Evolutionary conservation across 2,329 filamentous ascomycete genomes (phyloP).

Genomic region (Trichoderma sp.): DNA sequence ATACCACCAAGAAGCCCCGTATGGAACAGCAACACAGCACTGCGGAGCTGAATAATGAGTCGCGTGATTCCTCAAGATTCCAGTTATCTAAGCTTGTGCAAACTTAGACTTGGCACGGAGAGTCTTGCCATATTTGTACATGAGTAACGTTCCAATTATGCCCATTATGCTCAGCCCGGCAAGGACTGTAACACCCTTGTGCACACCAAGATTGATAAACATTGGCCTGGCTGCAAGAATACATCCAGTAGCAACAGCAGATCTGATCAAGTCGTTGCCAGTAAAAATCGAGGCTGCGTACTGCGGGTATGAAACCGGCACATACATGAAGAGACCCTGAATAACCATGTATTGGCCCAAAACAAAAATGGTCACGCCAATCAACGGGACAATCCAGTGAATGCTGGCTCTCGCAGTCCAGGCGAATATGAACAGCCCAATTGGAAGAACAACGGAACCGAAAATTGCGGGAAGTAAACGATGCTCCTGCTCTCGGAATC

Average conservation of each 20-base stretch:
- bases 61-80: neutral
- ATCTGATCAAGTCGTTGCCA: neutral
- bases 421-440: neutral
- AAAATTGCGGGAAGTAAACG: neutral
- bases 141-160: neutral
- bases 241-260: neutral
- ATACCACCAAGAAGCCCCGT: neutral
- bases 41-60: neutral
- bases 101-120: neutral
- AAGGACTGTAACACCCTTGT: neutral
- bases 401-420: neutral
- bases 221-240: neutral
- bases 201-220: neutral
- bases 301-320: neutral
- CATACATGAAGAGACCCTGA: slow-evolving; percentile 5
- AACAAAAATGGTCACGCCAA: neutral
- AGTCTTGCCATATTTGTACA: neutral
- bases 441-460: neutral
- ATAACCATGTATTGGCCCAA: neutral
- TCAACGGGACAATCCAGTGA: neutral
- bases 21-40: neutral
- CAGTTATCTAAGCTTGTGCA: neutral
- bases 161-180: neutral
- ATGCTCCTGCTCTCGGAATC: neutral
- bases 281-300: neutral